phyloP scores from a whole-genome alignment of 768 basidiomycete species.

The Tricholoma hemisulphureum region DNA sequence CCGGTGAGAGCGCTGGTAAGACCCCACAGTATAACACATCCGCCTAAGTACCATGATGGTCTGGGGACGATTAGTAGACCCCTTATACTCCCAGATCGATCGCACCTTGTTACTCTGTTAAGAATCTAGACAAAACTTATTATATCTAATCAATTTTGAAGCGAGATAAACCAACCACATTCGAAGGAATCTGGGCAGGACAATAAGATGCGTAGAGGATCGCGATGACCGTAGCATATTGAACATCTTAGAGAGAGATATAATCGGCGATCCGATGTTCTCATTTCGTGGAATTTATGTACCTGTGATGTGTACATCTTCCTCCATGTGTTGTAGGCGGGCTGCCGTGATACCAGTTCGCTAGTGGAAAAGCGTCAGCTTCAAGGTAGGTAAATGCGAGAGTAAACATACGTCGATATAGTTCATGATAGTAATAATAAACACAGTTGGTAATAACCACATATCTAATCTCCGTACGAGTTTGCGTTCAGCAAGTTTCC shows the following conservation, averaged over 20 bases:
- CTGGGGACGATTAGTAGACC: slow-evolving; percentile 27
- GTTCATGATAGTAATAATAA: slow-evolving; percentile 64
- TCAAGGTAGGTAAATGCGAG: background rate
- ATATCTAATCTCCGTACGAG: slow-evolving; percentile 57
- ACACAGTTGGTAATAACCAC: slow-evolving; percentile 55
- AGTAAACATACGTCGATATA: slow-evolving; percentile 55
- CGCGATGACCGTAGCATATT: slow-evolving; percentile 53
- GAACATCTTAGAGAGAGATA: slow-evolving; percentile 40
- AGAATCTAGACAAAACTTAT: slow-evolving; percentile 41
- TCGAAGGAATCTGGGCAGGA: slow-evolving; percentile 65
- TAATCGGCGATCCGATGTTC: background rate
- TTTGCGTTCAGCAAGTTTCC: slow-evolving; percentile 36
- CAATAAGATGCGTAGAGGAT: slow-evolving; percentile 58
- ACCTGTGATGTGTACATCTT: slow-evolving; percentile 48
- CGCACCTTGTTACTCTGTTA: slow-evolving; percentile 51
- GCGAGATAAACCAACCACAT: slow-evolving; percentile 45
- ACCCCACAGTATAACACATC: slow-evolving; percentile 63
- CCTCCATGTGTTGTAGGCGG: slow-evolving; percentile 48
- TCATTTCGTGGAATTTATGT: background rate
- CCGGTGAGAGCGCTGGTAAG: slow-evolving; percentile 62
- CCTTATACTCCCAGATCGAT: background rate
- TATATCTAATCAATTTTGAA: background rate
- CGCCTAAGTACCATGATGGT: slow-evolving; percentile 61
- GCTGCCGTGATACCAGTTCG: slow-evolving; percentile 52
- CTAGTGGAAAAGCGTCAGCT: slow-evolving; percentile 22